Base-by-base conservation (phyloP, 495 filamentous ascomycete genomes). In the Annulohypoxylon maeteangense region DNA sequence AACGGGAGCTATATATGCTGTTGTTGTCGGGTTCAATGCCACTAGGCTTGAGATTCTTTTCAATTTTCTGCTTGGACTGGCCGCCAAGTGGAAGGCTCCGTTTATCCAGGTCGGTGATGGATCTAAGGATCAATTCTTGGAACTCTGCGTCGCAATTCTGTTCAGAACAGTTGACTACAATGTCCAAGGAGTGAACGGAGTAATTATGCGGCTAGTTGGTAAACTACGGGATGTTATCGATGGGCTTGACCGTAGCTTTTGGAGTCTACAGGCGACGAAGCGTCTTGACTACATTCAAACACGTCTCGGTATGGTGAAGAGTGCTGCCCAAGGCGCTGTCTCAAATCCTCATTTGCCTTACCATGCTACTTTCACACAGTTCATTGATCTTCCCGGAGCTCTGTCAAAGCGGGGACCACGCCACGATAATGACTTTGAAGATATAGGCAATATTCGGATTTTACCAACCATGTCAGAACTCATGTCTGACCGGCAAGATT, bases 391-490 rank as follows among this genome's bases (percentile, higher is more conserved):
- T 12, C 88, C 87, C 11, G 88, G 88, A 1, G 64, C 78, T 18
- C 76, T 88, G 2, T 88, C 86, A 2, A 54, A 62, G 3, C 76
- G 81, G 10, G 88, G 88, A 0, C 78, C 78, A 7, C 82, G 90
- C 10, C 90, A 93, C 65, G 86, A 92, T 74, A 93, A 92, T 73
- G 90, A 92, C 75, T 76, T 85, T 51, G 81, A 78, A 1, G 78
- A 86, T 74, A 90, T 92, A 54, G 69, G 66, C 4, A 76, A 89
- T 11, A 89, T 92, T 55, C 72, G 78, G 34, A 88, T 92, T 48
- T 75, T 92, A 25, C 91, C 91, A 0, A 91, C 89, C 3, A 79
- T 81, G 16, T 74, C 84, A 31, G 91, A 93, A 75, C 89, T 92
- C 40, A 67, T 74, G 16, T 83, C 82, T 45, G 44, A 70, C 12